A percentile compares a stretch with the other conserved stretches of the same genome.
Conservation (phyloP, 129 eudicot species). For the Smallanthus sonchifolius region DNA sequence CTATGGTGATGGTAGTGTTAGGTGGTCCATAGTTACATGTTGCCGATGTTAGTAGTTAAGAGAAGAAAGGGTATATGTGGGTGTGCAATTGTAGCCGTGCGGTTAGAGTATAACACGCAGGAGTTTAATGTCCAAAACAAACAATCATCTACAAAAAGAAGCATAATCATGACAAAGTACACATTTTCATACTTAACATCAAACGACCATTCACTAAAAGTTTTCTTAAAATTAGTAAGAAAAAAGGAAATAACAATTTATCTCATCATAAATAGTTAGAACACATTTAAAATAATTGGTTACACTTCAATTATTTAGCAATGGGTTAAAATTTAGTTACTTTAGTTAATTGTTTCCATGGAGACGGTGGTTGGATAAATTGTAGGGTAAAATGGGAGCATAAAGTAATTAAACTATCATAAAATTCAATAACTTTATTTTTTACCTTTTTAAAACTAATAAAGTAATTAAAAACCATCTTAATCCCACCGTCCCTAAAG, state of each 20-base stretch:
- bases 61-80: not conserved
- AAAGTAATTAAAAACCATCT: not conserved
- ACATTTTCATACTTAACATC: no score
- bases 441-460: not conserved
- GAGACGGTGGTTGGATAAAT: not conserved
- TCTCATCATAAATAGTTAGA: no score
- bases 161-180: not conserved
- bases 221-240: no score
- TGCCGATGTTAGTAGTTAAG: not conserved
- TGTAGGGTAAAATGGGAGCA: not conserved
- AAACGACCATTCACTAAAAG: no score
- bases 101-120: not conserved
- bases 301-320: no score
- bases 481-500: constrained; percentile 29
- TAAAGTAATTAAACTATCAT: not conserved
- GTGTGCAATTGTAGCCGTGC: no score
- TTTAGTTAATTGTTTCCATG: no score
- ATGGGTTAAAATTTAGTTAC: no score
- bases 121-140: not conserved
- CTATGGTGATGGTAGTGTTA: no score
- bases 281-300: no score
- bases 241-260: no score
- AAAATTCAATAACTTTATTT: not conserved
- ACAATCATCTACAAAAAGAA: no score
- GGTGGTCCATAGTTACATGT: not conserved